These are phyloP conservation scores for Cystobasidiopsis lactophilus DNA, from an alignment of 768 basidiomycete species.

Conservation along the genomic window DNA sequence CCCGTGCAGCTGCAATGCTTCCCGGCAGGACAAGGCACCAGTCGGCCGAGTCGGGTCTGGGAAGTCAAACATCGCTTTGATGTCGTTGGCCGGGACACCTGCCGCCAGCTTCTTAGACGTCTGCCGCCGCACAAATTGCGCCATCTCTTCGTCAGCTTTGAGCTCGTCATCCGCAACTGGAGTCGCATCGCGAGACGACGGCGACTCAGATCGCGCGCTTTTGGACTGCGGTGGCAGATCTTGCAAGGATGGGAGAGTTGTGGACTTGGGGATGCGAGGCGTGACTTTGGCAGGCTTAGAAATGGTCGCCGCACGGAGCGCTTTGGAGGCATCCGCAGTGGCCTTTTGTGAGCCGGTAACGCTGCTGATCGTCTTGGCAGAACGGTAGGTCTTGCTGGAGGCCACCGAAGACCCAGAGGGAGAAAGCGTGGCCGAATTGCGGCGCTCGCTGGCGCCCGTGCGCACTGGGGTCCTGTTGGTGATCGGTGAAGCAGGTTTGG, in stretches of 20 bases:
- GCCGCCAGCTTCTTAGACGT: conserved; percentile 65
- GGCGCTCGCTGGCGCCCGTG: no score
- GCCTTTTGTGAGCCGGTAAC: no score
- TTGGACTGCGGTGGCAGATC: conserved; percentile 34
- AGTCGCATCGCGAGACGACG: conserved; percentile 36
- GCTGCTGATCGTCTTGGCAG: not conserved
- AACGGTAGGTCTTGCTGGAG: conserved; percentile 1
- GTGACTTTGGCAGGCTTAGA: no score
- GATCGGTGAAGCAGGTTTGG: no score
- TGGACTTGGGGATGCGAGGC: conserved; percentile 27
- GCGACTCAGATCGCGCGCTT: conserved; percentile 40
- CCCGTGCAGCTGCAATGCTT: conserved; percentile 26
- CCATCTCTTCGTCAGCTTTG: conserved; percentile 89
- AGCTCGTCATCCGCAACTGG: conserved; percentile 63
- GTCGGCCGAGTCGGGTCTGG: conserved; percentile 67
- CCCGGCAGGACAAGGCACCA: conserved; percentile 40
- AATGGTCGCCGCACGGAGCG: no score
- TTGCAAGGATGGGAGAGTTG: conserved; percentile 29
- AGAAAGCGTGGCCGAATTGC: no score
- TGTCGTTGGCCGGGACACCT: conserved; percentile 62
- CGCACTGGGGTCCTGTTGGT: no score
- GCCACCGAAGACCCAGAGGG: not conserved
- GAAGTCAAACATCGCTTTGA: conserved; percentile 73
- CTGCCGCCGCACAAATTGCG: conserved; percentile 73
- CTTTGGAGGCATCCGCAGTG: no score